Percentiles rank a stretch among this genome's conserved stretches.
phyloP scores from a whole-genome alignment of 148 eudicot species.

The Camellia granthamiana region DNA sequence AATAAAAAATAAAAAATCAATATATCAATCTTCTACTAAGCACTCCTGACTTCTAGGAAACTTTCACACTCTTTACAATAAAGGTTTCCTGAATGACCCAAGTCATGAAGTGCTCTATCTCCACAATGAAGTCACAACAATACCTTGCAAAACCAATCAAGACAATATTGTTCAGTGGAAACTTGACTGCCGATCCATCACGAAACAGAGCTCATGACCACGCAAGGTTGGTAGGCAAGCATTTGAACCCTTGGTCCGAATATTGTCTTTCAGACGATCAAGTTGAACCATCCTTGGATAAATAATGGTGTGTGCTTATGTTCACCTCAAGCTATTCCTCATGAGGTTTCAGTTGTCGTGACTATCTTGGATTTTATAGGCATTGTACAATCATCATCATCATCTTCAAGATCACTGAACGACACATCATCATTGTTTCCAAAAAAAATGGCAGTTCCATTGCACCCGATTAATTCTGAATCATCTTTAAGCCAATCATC shows the following conservation, averaged over 20 bases:
- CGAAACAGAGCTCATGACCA: neutral
- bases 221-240: neutral
- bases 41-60: neutral
- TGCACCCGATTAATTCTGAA: constrained; percentile 44
- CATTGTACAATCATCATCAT: constrained; percentile 63
- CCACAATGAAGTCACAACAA: neutral
- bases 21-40: neutral
- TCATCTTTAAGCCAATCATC: constrained; percentile 88
- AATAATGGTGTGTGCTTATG: neutral
- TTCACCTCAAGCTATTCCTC: constrained; percentile 7
- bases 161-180: neutral
- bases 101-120: neutral
- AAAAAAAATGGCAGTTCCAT: constrained; percentile 24
- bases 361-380: constrained; percentile 46
- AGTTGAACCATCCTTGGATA: neutral
- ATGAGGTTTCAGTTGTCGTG: constrained; percentile 8
- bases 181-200: neutral
- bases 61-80: neutral
- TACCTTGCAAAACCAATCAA: neutral
- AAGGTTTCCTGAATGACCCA: constrained; percentile 5
- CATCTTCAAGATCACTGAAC: constrained; percentile 93
- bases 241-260: neutral
- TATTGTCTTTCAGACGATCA: neutral
- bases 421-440: constrained; percentile 77
- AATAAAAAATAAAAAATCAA: neutral